Evolutionary conservation across 768 basidiomycete species (phyloP).

Genomic region (Tubosaeta sp.): DNA sequence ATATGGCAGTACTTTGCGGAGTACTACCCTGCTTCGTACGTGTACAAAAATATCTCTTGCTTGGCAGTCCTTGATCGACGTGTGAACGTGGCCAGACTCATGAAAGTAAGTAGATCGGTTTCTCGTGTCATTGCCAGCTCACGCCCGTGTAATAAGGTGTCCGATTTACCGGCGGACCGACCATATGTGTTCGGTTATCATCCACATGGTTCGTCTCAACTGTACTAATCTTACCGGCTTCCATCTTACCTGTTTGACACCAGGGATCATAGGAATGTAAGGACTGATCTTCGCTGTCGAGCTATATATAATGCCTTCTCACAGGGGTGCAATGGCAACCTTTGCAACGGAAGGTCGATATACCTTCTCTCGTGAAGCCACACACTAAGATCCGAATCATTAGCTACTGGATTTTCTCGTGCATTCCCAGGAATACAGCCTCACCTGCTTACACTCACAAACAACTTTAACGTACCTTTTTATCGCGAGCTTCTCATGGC

Average conservation of each 20-base stretch:
- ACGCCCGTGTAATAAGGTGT: slow-evolving; percentile 45
- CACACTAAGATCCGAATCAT: slow-evolving; percentile 1
- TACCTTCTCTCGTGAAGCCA: neutral
- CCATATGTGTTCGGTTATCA: slow-evolving; percentile 98
- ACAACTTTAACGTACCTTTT: slow-evolving; percentile 89
- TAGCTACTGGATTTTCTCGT: slow-evolving; percentile 86
- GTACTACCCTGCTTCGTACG: slow-evolving; percentile 87
- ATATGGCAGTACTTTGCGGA: slow-evolving; percentile 92
- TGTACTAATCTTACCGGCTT: neutral
- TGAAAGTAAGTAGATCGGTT: slow-evolving; percentile 32
- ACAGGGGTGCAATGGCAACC: slow-evolving; percentile 90
- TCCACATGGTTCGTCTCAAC: slow-evolving; percentile 71
- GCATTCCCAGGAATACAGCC: slow-evolving; percentile 90
- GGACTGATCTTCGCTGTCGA: slow-evolving; percentile 20
- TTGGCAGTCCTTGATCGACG: neutral
- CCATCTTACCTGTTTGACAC: slow-evolving; percentile 4
- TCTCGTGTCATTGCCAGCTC: neutral
- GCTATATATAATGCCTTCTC: neutral
- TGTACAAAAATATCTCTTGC: slow-evolving; percentile 15
- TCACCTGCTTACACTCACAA: slow-evolving; percentile 85
- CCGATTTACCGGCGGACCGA: slow-evolving; percentile 84
- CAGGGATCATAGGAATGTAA: slow-evolving; percentile 97
- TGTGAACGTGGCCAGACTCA: slow-evolving; percentile 7
- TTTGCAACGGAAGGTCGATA: slow-evolving; percentile 85
- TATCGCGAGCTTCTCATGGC: slow-evolving; percentile 89